phyloP scores from a whole-genome alignment of 257 asterid genomes.

The Lithospermum erythrorhizon region DNA sequence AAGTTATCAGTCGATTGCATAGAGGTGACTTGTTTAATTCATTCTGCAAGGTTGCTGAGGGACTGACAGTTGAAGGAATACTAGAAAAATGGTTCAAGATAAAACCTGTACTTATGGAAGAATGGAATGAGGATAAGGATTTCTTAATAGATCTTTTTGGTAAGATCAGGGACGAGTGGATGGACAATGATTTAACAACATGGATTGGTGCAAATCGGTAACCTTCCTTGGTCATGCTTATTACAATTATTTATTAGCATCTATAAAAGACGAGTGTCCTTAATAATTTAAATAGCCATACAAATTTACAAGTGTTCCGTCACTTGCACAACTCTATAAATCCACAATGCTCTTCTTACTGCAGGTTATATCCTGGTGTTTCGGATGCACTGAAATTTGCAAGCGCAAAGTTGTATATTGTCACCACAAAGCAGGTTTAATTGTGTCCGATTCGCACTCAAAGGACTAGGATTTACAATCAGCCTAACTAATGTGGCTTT shows the following conservation, averaged over 20 bases:
- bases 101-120: conserved; percentile 73
- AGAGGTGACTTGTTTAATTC: conserved; percentile 18
- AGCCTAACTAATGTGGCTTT: background rate
- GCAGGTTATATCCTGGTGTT: conserved; percentile 92
- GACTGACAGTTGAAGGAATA: conserved; percentile 53
- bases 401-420: conserved; percentile 79
- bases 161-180: conserved; percentile 86
- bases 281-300: background rate
- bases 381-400: conserved; percentile 90
- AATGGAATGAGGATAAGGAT: conserved; percentile 75
- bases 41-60: conserved; percentile 64
- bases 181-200: conserved; percentile 55
- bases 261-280: background rate
- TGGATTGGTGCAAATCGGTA: conserved; percentile 90
- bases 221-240: background rate
- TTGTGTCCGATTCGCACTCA: background rate
- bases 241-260: background rate
- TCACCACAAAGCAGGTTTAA: conserved; percentile 81
- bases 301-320: background rate
- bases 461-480: background rate
- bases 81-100: conserved; percentile 67
- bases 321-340: conserved; percentile 2
- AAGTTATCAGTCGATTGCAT: background rate
- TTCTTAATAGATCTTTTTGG: conserved; percentile 70
- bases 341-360: conserved; percentile 6